Base-by-base conservation (phyloP, 1,284 basidiomycete species). In the Singerocomus inundabilis region DNA sequence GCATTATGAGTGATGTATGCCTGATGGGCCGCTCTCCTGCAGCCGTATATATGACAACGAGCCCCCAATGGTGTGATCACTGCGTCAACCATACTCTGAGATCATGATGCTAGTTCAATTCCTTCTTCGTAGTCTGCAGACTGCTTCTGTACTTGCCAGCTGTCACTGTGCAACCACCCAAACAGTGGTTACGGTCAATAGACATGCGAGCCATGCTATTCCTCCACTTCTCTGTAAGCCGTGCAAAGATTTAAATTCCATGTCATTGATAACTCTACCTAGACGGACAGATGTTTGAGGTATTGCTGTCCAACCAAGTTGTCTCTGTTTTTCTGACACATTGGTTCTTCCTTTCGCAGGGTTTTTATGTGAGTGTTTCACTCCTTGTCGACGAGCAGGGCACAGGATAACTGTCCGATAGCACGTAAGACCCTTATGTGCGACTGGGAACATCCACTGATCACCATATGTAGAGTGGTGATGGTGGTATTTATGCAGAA, bases 271-370 rank as follows among this genome's bases (percentile, higher is more conserved):
- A 3, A 28, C 21, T 37, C 26, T 44, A 18, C 25, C 8, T n/a
- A 81, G 79, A 70, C 61, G 79, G 78, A 4, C 70, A 72, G 53
- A 81, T 81, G 79, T 81, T 74, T 39, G 79, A 80, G 72, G 78
- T 70, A 61, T 53, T 64, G 49, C 15, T 35, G 9, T 34, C 37
- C 33, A 24, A 21, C 37, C 31, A 6, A 7, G 9, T 13, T 11
- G 5, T n/a, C 21, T 26, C 25, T n/a, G n/a, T 28, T 39, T 3
- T 24, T 47, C 46, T 46, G 38, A 52, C 36, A 21, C 7, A 25
- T 32, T 26, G 25, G 4, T 29, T 29, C n/a, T n/a, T 35, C 36
- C 31, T 16, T 8, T 12, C 24, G 39, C 44, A 79, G 75, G 78
- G 80, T 64, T 78, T 78, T 34, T 77, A 72, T 52, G 78, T 80